These are phyloP conservation scores for Fusarium devonianum DNA, from an alignment of 2,329 filamentous ascomycete genomes.

Conservation along the genomic window DNA sequence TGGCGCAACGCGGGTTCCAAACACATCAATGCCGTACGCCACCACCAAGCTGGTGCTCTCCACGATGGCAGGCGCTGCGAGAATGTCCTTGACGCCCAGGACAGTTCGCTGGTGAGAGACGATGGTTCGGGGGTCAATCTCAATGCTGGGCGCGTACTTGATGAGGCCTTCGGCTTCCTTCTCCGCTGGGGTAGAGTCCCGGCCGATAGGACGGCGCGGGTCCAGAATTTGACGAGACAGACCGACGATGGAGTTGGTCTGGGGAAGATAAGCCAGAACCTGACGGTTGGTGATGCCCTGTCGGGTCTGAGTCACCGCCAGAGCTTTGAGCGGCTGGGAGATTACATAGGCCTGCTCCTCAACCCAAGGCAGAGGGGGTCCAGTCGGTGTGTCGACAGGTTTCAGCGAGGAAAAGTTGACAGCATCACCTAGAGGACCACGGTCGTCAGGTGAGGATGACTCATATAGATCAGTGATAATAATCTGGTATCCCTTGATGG, in stretches of 20 bases:
- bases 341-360: conserved; percentile 83
- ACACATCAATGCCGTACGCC: conserved; percentile 87
- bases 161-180: conserved; percentile 79
- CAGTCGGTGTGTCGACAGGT: conserved; percentile 64
- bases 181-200: conserved; percentile 82
- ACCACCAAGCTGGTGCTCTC: conserved; percentile 94
- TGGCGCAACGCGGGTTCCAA: conserved; percentile 84
- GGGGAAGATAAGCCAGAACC: conserved; percentile 79
- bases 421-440: conserved; percentile 75
- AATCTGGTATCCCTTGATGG: conserved; percentile 84
- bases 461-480: conserved; percentile 90
- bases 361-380: conserved; percentile 72
- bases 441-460: conserved; percentile 81
- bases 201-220: conserved; percentile 82
- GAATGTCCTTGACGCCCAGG: conserved; percentile 74
- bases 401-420: conserved; percentile 81
- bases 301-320: conserved; percentile 86
- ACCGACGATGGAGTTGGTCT: conserved; percentile 76
- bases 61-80: conserved; percentile 78
- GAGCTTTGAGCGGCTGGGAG: conserved; percentile 76
- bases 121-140: conserved; percentile 82
- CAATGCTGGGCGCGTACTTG: conserved; percentile 77
- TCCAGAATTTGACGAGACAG: conserved; percentile 83
- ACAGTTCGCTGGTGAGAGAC: conserved; percentile 86
- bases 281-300: conserved; percentile 90